Base-by-base conservation (phyloP, 768 basidiomycete species). In the Cystoderma amianthinum region DNA sequence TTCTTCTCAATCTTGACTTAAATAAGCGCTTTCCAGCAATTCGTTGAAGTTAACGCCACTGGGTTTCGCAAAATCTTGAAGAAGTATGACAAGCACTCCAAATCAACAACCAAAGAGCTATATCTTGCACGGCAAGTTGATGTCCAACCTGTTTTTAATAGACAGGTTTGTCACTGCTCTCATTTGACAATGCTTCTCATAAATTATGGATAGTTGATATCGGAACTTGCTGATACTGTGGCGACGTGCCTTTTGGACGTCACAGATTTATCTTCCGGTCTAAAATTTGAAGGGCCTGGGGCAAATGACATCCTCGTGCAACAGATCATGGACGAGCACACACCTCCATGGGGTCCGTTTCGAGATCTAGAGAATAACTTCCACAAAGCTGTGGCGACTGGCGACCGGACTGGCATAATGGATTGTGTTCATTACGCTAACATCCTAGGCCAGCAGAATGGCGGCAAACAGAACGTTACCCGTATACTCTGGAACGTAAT, bases 71-170 rank as follows among this genome's bases (percentile, higher is more conserved):
- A 98, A 61, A 97, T 98, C 36, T 63, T 97, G 46, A 98, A 99
- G 58, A 99, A 99, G 59, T 99, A 91, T 75, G 96, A 98, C 64
- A 99, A 98, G 63, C 78, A 91, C 36, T 92, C 92, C 25, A 96
- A 83, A 32, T 92, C 89, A 1, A 81, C 84, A 16, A 98, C 89
- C n/a, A 97, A 93, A 57, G 96, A 99, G 55, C 73, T 98, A 3
- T 98, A 98, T 62, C 78, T 99, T 15, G 79, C 89, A 35, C 80
- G 96, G 21, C 96, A 98, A 58, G 94, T 99, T 2, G 96, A 99
- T 50, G 88, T 98, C n/a, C 96, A 98, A 53, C 96, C 94, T 1
- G 92, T 94, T 32, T 97, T 97, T 65, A 94, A 97, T 56, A 72
- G 94, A 63, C 91, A 94, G 69, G 89, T 86, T 42, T 41, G 74